Base-by-base conservation (phyloP, 345 rosid genomes). In the Cardamine occulta region DNA sequence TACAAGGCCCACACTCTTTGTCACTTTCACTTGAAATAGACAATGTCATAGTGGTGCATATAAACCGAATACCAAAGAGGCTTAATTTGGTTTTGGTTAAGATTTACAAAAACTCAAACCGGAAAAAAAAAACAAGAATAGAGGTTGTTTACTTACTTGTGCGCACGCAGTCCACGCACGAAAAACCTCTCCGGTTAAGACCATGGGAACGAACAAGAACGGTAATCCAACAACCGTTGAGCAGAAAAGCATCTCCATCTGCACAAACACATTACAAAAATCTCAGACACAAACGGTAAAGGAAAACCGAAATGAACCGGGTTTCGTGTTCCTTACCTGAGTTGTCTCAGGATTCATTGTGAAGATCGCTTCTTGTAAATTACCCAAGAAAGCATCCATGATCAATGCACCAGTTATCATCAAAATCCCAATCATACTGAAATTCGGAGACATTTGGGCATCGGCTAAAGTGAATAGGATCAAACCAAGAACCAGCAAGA, bases 241-340 rank as follows among this genome's bases (percentile, higher is more conserved):
- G 80, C 99, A 92, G 77, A 95, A 92, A 53, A 95, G 84, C 93
- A 95, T 91, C 84, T 95, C 97, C 89, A 89, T 92, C 99, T 92
- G 85, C 31, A 21, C 9, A 68, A 31, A 31, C 5, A 32, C 66
- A 70, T 51, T 15, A 66, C 40, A 60, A 44, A 2, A 68, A 72
- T 67, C 42, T 72, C 29, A 53, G 14, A 57, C 37, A 9, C 3
- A 2, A 57, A 51, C 11, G 7, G 40, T 51, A 19, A 17, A 28
- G 10, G 11, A 60, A 60, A 48, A 57, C 13, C 31, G 9, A 45
- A 17, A 29, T 42, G 29, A 66, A 37, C 63, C 7, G 15, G 24
- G 23, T 42, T 49, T 24, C 6, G 1, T 3, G 26, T 29, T 31
- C 9, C 74, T 56, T 79, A 76, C 99, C 96, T 92, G 97, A 28